Percentiles rank a stretch among this genome's conserved stretches.
phyloP scores from a whole-genome alignment of 139 green algal species.

The Monoraphidium neglectum region DNA sequence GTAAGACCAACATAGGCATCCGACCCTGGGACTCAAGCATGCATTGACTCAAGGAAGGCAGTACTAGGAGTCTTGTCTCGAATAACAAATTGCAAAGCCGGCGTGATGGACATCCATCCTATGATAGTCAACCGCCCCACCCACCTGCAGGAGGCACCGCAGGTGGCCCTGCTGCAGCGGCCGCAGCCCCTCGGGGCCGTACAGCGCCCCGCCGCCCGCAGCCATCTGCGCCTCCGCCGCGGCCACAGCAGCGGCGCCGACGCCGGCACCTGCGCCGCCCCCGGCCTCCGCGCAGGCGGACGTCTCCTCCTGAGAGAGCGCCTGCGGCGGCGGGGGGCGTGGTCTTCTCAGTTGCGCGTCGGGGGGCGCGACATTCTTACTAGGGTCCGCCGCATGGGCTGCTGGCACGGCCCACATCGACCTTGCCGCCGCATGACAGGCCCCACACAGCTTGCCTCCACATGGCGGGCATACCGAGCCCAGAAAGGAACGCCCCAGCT shows the following conservation, averaged over 20 bases:
- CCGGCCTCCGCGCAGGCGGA: neutral
- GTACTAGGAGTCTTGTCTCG: no score
- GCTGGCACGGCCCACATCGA: no score
- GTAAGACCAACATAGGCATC: no score
- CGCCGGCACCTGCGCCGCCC: neutral
- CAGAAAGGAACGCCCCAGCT: neutral
- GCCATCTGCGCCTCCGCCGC: neutral
- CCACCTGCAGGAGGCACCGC: conserved; percentile 62
- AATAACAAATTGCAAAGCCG: no score
- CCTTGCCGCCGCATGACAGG: no score
- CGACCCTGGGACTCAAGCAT: no score
- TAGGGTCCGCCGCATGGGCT: no score
- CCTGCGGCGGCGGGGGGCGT: neutral
- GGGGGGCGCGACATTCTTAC: neutral
- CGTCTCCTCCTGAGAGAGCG: neutral
- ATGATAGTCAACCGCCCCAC: no score
- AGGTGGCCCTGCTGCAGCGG: conserved; percentile 59
- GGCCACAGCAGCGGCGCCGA: neutral
- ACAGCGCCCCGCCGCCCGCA: neutral
- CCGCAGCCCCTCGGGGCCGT: conserved; percentile 20
- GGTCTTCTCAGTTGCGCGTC: neutral
- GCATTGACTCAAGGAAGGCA: no score
- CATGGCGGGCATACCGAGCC: no score
- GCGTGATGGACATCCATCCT: no score
- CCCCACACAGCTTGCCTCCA: no score